Conservation (phyloP, 1,284 basidiomycete species). For the Meira miltonrushii region DNA sequence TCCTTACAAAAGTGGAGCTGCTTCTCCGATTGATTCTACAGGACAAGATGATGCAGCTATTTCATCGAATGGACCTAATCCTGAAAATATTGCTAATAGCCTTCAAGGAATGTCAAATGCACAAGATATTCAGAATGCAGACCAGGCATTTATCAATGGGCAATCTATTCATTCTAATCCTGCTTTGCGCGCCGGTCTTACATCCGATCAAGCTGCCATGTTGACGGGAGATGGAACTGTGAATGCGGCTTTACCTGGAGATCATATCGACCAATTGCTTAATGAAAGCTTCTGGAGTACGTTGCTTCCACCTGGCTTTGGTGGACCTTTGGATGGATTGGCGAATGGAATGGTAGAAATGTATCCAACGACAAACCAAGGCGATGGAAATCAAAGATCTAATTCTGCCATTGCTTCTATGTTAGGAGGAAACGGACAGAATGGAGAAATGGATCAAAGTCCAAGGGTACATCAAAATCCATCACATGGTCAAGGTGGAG, state of each 20-base stretch:
- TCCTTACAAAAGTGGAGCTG: conserved; percentile 20
- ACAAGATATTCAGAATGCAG: not conserved
- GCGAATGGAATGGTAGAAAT: conserved; percentile 9
- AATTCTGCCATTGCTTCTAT: not conserved
- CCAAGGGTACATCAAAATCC: too few species aligned
- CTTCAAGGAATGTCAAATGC: not conserved
- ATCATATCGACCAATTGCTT: conserved; percentile 17
- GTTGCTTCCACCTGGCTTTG: conserved; percentile 39
- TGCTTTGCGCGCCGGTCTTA: not conserved
- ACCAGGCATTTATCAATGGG: not conserved
- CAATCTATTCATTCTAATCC: not conserved
- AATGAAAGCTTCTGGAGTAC: conserved; percentile 40
- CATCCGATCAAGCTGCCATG: conserved; percentile 6
- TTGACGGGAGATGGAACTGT: too few species aligned
- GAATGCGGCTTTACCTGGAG: conserved; percentile 11
- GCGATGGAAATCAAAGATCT: not conserved
- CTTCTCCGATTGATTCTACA: conserved; percentile 19
- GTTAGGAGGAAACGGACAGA: not conserved
- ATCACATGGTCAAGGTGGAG: not conserved
- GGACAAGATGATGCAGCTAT: not conserved
- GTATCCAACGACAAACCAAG: not conserved
- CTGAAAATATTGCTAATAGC: not conserved
- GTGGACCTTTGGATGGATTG: conserved; percentile 9
- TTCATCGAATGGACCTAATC: not conserved
- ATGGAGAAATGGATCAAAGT: too few species aligned